Evolutionary conservation across 176 grass and related monocot genomes (phyloP).

Genomic region (Oryza longistaminata): DNA sequence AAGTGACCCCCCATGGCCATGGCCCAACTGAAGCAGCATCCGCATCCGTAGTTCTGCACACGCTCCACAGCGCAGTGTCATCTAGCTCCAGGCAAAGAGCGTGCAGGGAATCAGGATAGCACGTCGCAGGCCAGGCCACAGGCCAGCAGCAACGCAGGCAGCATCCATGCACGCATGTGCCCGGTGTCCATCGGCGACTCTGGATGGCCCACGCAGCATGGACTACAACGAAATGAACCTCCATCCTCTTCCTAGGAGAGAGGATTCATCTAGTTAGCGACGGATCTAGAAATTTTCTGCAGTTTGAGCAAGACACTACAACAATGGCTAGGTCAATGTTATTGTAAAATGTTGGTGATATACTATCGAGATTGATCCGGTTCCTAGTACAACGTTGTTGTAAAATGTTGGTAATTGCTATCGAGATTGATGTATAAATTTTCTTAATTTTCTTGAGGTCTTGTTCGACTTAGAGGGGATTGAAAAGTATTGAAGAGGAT

Average conservation of each 20-base stretch:
- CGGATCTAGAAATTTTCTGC: no score
- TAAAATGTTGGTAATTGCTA: no score
- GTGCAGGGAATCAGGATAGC: not conserved
- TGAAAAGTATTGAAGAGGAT: no score
- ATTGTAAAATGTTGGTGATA: not conserved
- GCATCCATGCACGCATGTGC: constrained; percentile 21
- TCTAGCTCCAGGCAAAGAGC: not conserved
- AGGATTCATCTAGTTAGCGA: not conserved
- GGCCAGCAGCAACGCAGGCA: not conserved
- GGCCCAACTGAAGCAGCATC: constrained; percentile 25
- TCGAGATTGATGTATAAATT: no score
- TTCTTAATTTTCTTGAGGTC: not conserved
- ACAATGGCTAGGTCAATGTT: not conserved
- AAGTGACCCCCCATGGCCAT: not conserved
- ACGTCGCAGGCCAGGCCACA: not conserved
- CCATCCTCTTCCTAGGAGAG: not conserved
- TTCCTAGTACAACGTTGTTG: not conserved
- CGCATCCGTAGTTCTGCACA: not conserved
- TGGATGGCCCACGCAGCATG: constrained; percentile 1
- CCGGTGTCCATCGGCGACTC: not conserved
- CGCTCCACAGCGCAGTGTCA: not conserved
- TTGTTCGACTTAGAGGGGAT: no score
- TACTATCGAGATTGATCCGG: no score
- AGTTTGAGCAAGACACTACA: not conserved
- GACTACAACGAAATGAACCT: not conserved